Conservation (phyloP, 2,329 filamentous ascomycete species). For the Coniochaeta sp. region DNA sequence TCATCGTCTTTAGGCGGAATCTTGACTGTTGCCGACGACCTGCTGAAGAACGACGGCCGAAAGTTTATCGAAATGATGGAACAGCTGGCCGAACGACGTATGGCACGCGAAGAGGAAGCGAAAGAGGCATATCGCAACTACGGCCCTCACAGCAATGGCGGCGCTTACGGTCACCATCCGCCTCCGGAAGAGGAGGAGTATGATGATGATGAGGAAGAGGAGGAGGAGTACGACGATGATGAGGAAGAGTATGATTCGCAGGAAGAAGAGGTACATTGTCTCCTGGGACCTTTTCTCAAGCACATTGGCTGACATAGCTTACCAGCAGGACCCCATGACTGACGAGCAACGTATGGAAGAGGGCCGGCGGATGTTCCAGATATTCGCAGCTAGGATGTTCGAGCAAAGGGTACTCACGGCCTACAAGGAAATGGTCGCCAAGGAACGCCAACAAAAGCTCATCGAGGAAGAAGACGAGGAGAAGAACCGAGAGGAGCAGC, state of each 20-base stretch:
- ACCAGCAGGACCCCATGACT: conserved; percentile 84
- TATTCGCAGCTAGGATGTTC: conserved; percentile 98
- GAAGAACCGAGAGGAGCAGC: conserved; percentile 64
- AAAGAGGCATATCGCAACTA: conserved; percentile 55
- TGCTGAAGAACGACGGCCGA: conserved; percentile 97
- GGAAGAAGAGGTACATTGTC: conserved; percentile 63
- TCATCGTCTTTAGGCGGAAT: conserved; percentile 70
- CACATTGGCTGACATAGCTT: conserved; percentile 24
- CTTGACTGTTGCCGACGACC: conserved; percentile 94
- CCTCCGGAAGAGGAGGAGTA: conserved; percentile 71
- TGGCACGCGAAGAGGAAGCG: conserved; percentile 93
- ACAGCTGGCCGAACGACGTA: conserved; percentile 90
- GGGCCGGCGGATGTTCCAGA: conserved; percentile 97
- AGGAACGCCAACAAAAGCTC: conserved; percentile 83
- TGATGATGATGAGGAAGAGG: conserved; percentile 58
- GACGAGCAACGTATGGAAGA: conserved; percentile 99
- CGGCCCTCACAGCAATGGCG: conserved; percentile 51
- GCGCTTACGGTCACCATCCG: conserved; percentile 57
- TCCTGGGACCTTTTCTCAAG: not conserved
- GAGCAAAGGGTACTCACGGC: conserved; percentile 93
- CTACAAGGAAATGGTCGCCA: conserved; percentile 95
- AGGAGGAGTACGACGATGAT: conserved; percentile 40
- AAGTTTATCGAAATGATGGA: conserved; percentile 99
- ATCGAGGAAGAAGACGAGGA: conserved; percentile 90
- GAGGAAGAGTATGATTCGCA: conserved; percentile 59